phyloP scores from a whole-genome alignment of 441 rosid species.

The California macrophylla region DNA sequence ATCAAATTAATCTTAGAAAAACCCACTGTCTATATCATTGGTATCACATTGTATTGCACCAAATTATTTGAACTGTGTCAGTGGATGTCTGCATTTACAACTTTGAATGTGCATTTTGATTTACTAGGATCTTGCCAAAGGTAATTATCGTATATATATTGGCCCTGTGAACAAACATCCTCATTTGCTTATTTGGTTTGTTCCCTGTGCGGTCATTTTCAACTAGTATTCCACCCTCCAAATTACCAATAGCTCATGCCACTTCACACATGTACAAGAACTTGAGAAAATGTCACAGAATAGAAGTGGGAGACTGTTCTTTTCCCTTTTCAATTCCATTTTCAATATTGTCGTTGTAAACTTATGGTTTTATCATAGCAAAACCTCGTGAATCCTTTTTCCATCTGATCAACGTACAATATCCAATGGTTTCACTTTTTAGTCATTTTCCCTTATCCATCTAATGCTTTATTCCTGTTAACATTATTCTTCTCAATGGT shows the following conservation, averaged over 20 bases:
- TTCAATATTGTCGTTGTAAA: not conserved
- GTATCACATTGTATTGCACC: constrained; percentile 2
- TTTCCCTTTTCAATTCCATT: not conserved
- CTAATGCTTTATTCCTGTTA: not conserved
- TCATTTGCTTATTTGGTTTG: not conserved
- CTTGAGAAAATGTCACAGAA: not conserved
- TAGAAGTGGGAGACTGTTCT: not conserved
- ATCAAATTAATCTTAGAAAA: not conserved
- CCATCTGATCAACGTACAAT: not conserved
- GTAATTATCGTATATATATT: not conserved
- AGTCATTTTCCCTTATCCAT: not conserved
- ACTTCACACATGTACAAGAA: not conserved
- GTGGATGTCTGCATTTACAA: not conserved
- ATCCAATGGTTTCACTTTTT: not conserved
- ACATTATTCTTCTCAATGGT: not conserved
- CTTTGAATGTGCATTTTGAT: constrained; percentile 6
- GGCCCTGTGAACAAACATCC: constrained; percentile 3
- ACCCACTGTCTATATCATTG: not conserved
- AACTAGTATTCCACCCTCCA: not conserved
- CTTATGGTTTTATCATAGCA: not conserved
- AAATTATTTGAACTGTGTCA: not conserved
- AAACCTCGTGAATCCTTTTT: not conserved
- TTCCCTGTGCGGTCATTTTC: not conserved
- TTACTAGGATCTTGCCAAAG: not conserved
- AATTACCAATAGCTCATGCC: not conserved